Conservation (phyloP, 805 yeast genomes). For the Cyberlindnera suaveolens region DNA sequence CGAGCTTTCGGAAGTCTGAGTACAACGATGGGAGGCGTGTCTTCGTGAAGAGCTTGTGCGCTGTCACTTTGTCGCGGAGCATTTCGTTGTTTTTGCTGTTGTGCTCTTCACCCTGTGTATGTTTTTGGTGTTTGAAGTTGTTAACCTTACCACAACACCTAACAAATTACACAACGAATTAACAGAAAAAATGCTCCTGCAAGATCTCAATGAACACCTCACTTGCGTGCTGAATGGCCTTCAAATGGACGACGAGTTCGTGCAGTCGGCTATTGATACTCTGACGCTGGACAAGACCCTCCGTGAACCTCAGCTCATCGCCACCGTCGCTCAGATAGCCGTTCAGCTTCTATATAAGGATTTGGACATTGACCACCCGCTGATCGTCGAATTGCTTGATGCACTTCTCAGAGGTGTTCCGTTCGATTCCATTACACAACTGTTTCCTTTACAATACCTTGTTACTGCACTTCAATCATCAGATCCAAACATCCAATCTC, state of each 20-base stretch:
- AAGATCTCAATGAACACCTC: not conserved
- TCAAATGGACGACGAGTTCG: not conserved
- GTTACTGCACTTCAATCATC: conserved; percentile 17
- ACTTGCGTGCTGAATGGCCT: not conserved
- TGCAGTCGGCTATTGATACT: conserved; percentile 1
- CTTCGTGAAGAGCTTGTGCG: conserved; percentile 24
- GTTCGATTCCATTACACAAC: conserved; percentile 13
- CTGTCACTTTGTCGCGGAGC: conserved; percentile 14
- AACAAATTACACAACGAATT: not conserved
- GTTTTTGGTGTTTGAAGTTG: not conserved
- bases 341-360: conserved; percentile 4
- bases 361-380: conserved; percentile 9
- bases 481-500: conserved; percentile 12
- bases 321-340: not conserved
- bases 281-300: conserved; percentile 7
- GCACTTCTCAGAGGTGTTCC: conserved; percentile 8
- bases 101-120: not conserved
- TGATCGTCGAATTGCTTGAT: conserved; percentile 13
- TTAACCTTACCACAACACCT: not conserved
- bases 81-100: conserved; percentile 1
- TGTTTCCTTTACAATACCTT: conserved; percentile 13
- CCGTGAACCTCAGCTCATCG: conserved; percentile 1
- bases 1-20: conserved; percentile 31
- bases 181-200: no score
- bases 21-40: conserved; percentile 34